Evolutionary conservation across 495 filamentous ascomycete genomes (phyloP).

Genomic region (Thozetella sp.): DNA sequence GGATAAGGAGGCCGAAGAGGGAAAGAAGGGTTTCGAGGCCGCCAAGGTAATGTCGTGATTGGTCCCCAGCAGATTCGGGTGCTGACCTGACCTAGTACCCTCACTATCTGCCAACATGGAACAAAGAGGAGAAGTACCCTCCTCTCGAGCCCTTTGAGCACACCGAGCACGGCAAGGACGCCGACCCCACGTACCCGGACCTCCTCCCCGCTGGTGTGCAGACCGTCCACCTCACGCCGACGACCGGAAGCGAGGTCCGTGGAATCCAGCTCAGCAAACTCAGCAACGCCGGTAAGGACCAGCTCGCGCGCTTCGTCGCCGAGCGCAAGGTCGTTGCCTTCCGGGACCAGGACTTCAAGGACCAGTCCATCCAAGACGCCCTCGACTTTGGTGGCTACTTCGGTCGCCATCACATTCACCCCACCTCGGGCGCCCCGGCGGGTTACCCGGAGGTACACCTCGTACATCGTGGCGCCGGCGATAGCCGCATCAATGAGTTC

Average conservation of each 20-base stretch:
- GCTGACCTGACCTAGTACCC: slow-evolving; percentile 60
- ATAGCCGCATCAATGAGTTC: slow-evolving; percentile 56
- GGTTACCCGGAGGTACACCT: slow-evolving; percentile 77
- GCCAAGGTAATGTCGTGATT: slow-evolving; percentile 31
- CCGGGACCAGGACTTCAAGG: slow-evolving; percentile 76
- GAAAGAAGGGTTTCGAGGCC: slow-evolving; percentile 43
- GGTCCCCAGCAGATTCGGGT: slow-evolving; percentile 12
- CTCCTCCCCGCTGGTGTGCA: slow-evolving; percentile 57
- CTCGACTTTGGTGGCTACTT: slow-evolving; percentile 78
- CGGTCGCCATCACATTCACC: slow-evolving; percentile 83
- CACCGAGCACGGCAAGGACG: slow-evolving; percentile 71
- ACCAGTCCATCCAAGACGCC: slow-evolving; percentile 69
- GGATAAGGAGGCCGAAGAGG: slow-evolving; percentile 47
- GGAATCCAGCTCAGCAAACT: slow-evolving; percentile 77
- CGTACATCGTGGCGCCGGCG: slow-evolving; percentile 72
- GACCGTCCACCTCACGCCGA: slow-evolving; percentile 65
- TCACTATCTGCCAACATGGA: slow-evolving; percentile 79
- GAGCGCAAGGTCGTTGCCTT: slow-evolving; percentile 83
- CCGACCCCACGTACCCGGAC: slow-evolving; percentile 67
- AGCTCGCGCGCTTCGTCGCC: slow-evolving; percentile 78
- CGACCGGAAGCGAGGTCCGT: slow-evolving; percentile 75
- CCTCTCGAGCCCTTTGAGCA: slow-evolving; percentile 72
- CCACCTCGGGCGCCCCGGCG: slow-evolving; percentile 70
- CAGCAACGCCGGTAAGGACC: slow-evolving; percentile 68
- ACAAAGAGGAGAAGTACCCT: slow-evolving; percentile 58